Evolutionary conservation across 495 filamentous ascomycete genomes (phyloP), one percentile per base, ranked within the genome.

Genomic region (Aspergillus hancockii): DNA sequence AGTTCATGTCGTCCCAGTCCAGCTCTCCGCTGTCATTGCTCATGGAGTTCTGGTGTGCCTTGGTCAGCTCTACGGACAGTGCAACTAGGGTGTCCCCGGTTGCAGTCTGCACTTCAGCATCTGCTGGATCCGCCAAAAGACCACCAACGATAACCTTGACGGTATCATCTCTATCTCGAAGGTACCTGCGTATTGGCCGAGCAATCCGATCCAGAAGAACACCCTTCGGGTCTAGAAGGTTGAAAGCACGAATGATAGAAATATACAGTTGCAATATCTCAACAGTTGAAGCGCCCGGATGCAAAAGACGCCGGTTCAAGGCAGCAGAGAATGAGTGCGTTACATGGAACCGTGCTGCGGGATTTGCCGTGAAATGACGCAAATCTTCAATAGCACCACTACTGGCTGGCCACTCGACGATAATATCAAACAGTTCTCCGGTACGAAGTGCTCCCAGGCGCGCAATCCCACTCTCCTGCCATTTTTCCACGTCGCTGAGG

Each of bases 131-230:
- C 23, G 90, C 84, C 23, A 99, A 78, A 38, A 97, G 81, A 23
- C 95, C 94, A 2, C 85, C 81, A 19, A 97, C 90, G 55, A 99
- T 91, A 23, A 91, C 88, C 54, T 85, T 85, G 21, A 96, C 87
- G 0, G 95, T 93, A 64, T 99, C 93, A 49, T 96, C 91, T n/a
- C 94, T 83, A n/a, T 91, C 89, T 52, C 90, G 90, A 30, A 99
- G 80, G 66, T 98, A 97, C 18, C 89, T 73, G 41, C 93, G 90
- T 55, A 99, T 87, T 1, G 89, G 86, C 31, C 86, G 83, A 16
- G 92, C 90, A 43, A 97, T 88, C 8, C 92, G 86, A 67, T 93
- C 89, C 9, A 99, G 79, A 7, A 98, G 82, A 4, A 98, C 94
- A 18, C 93, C 92, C 57, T 92, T 93, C 5, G 91, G 87, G 65